Evolutionary conservation across 2,329 filamentous ascomycete species (phyloP).

Genomic region (Samsoniella hepiali): DNA sequence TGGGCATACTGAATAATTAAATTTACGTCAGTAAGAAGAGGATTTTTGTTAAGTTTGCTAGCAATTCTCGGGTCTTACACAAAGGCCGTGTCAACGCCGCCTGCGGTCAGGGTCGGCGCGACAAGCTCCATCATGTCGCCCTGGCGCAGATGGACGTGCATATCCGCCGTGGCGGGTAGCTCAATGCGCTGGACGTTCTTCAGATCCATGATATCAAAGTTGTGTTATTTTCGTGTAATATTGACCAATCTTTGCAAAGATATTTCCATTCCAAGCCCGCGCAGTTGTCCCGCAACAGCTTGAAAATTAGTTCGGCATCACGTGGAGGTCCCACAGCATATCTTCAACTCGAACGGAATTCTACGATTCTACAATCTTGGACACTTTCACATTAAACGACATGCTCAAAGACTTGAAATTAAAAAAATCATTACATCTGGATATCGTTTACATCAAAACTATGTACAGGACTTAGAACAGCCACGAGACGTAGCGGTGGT

Average conservation of each 20-base stretch:
- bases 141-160: constrained; percentile 70
- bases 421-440: constrained; percentile 4
- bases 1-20: constrained; percentile 47
- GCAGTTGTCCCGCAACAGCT: constrained; percentile 2
- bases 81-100: constrained; percentile 63
- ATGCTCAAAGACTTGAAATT: not conserved
- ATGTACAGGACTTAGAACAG: constrained; percentile 30
- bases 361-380: not conserved
- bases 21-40: constrained; percentile 5
- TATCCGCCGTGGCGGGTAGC: constrained; percentile 63
- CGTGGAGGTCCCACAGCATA: constrained; percentile 8
- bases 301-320: constrained; percentile 14
- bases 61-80: constrained; percentile 29
- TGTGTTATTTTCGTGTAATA: not conserved
- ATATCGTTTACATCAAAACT: constrained; percentile 12
- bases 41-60: not conserved
- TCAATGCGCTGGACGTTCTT: constrained; percentile 40
- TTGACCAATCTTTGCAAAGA: not conserved
- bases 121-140: constrained; percentile 60
- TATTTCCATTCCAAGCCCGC: not conserved
- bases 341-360: not conserved
- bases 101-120: constrained; percentile 49
- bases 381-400: not conserved
- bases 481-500: constrained; percentile 38
- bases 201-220: constrained; percentile 32